Base-by-base conservation (phyloP, 2,329 filamentous ascomycete species). In the Didymella pomorum region DNA sequence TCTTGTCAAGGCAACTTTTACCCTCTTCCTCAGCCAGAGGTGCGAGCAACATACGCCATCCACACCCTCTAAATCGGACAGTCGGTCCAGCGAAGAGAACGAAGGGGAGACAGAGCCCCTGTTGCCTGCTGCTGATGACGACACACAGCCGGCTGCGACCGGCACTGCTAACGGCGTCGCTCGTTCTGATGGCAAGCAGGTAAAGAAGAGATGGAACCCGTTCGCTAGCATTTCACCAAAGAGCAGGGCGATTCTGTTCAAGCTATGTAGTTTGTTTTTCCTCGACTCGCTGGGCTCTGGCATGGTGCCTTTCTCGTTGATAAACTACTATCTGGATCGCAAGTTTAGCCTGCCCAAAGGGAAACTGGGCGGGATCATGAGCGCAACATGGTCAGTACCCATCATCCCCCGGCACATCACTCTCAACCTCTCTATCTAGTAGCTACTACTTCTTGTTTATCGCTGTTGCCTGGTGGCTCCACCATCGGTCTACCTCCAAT, bases 261-360 rank as follows among this genome's bases (percentile, higher is more conserved):
- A 86, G 48, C 80, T 94, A 0, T 89, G 87, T 69, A 75, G 89
- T 8, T 78, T 94, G 1, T 89, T 92, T 66, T 83, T 83, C 1
- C 69, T 92, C 6, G 90, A 93, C 71, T 84, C 87, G 0, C 84
- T 92, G 56, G 89, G 88, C 1, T 89, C 87, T 1, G 90, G 90
- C 2, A 83, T 93, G 71, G 88, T 87, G 4, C 85, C 75, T 16
- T 77, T 76, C 65, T 76, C 76, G 10, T 54, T 75, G 9, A 66
- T 79, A 29, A 82, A 86, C 62, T 86, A 82, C 56, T 86, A 85
- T 70, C 85, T 83, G 72, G 82, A 87, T 65, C 80, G 82, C 44
- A 86, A 86, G 60, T 87, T 87, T 64, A 66, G 77, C 31, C 75
- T 86, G 4, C 76, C 81, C 3, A 82, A 85, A 65, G 79, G 81